Evolutionary conservation across 768 basidiomycete species (phyloP).

Genomic region (Lactarius trivialis): DNA sequence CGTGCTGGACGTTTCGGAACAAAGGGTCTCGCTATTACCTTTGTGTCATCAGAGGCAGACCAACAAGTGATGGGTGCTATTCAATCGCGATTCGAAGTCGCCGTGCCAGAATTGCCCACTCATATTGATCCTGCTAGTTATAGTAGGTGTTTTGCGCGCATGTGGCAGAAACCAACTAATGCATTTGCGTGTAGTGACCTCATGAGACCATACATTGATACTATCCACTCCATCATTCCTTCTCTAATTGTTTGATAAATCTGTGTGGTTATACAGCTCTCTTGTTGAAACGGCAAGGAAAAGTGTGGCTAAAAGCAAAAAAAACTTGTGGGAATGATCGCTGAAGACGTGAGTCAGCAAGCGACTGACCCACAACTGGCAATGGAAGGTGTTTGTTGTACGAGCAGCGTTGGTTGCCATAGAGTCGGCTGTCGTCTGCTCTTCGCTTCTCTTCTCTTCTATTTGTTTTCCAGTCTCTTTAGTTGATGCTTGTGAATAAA

Average conservation of each 20-base stretch:
- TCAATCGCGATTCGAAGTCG: constrained; percentile 95
- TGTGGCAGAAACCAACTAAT: neutral
- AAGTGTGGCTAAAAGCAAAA: neutral
- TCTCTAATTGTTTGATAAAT: constrained; percentile 18
- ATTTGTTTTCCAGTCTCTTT: neutral
- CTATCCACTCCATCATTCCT: constrained; percentile 1
- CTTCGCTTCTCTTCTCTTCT: neutral
- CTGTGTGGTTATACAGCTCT: constrained; percentile 13
- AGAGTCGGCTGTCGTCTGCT: neutral
- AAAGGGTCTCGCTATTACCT: constrained; percentile 97
- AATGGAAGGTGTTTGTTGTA: neutral
- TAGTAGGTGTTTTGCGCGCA: constrained; percentile 50
- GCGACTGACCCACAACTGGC: neutral
- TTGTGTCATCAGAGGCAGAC: constrained; percentile 88
- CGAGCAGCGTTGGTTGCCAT: neutral
- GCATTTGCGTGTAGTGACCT: constrained; percentile 34
- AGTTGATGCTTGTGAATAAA: neutral
- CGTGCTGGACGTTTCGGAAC: constrained; percentile 99
- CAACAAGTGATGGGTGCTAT: constrained; percentile 92
- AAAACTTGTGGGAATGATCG: neutral
- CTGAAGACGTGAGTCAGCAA: neutral
- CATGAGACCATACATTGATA: constrained; percentile 24
- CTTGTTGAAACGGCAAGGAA: neutral
- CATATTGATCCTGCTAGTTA: constrained; percentile 92
- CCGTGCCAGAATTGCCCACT: constrained; percentile 90